phyloP scores from a whole-genome alignment of 169 alveolate species.

The Miamiensis avidus region DNA sequence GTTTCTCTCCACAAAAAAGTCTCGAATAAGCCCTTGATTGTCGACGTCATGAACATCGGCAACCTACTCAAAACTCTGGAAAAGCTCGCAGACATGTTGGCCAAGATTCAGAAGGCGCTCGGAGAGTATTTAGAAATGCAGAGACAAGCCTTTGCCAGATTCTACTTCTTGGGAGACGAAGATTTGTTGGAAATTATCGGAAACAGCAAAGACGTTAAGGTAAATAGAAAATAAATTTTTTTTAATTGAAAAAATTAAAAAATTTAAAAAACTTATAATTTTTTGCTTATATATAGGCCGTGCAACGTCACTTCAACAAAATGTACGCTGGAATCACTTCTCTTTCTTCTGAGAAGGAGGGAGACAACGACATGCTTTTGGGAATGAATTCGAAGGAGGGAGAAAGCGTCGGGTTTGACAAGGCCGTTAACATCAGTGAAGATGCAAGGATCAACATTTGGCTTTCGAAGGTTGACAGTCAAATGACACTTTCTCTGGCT shows the following conservation, averaged over 20 bases:
- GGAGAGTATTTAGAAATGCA: slow-evolving; percentile 97
- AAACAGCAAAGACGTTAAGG: slow-evolving; percentile 93
- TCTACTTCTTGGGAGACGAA: slow-evolving; percentile 98
- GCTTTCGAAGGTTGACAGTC: slow-evolving; percentile 83
- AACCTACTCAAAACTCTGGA: slow-evolving; percentile 93
- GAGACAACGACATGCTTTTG: slow-evolving; percentile 67
- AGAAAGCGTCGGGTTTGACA: slow-evolving; percentile 66
- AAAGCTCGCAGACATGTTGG: slow-evolving; percentile 91
- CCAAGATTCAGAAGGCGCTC: slow-evolving; percentile 94
- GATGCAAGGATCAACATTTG: slow-evolving; percentile 85
- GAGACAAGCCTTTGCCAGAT: slow-evolving; percentile 97
- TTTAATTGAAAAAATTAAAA: no score
- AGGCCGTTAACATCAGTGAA: slow-evolving; percentile 69
- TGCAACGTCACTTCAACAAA: slow-evolving; percentile 95
- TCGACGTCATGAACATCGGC: slow-evolving; percentile 88
- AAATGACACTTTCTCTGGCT: slow-evolving; percentile 84
- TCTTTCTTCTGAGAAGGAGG: slow-evolving; percentile 62
- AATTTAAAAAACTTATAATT: no score
- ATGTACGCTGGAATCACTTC: slow-evolving; percentile 98
- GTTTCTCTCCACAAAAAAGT: slow-evolving; percentile 94
- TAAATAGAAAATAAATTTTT: no score
- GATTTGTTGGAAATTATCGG: slow-evolving; percentile 99
- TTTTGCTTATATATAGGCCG: no score
- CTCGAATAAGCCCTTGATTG: slow-evolving; percentile 82
- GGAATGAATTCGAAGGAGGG: slow-evolving; percentile 87